These are phyloP conservation scores for Volutella citrinella DNA, from an alignment of 2,329 filamentous ascomycete genomes.

Conservation along the genomic window DNA sequence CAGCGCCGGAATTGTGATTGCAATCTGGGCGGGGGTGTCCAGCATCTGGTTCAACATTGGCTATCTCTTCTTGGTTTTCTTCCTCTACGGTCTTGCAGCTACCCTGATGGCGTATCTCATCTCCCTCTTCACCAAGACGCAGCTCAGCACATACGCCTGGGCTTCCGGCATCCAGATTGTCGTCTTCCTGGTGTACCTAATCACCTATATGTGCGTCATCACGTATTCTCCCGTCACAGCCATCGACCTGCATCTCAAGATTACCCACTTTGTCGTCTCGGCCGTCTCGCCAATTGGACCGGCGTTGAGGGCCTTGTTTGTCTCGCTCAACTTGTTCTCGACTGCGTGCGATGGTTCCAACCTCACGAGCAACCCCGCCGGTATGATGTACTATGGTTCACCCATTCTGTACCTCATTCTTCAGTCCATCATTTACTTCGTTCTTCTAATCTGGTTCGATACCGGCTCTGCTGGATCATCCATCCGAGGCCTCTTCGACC, in stretches of 20 bases:
- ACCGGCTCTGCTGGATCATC: slow-evolving; percentile 64
- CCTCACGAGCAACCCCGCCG: slow-evolving; percentile 67
- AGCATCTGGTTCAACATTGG: slow-evolving; percentile 73
- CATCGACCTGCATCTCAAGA: slow-evolving; percentile 63
- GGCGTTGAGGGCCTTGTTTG: slow-evolving; percentile 69
- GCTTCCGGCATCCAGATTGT: slow-evolving; percentile 73
- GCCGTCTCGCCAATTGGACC: slow-evolving; percentile 75
- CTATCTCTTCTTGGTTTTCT: slow-evolving; percentile 78
- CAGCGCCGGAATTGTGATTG: slow-evolving; percentile 62
- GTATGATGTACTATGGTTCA: slow-evolving; percentile 73
- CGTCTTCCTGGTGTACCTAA: slow-evolving; percentile 68
- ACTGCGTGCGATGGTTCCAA: slow-evolving; percentile 65
- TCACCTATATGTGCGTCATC: slow-evolving; percentile 68
- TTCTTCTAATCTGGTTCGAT: slow-evolving; percentile 75
- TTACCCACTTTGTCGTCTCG: slow-evolving; percentile 74
- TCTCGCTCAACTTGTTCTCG: slow-evolving; percentile 81
- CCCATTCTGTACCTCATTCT: slow-evolving; percentile 80
- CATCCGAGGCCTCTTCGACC: slow-evolving; percentile 39
- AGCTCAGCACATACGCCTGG: slow-evolving; percentile 81
- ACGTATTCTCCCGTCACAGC: slow-evolving; percentile 70
- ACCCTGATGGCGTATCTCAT: slow-evolving; percentile 76
- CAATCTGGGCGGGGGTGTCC: slow-evolving; percentile 65
- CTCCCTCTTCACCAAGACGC: slow-evolving; percentile 74
- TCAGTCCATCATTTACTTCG: slow-evolving; percentile 70
- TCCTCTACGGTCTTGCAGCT: slow-evolving; percentile 76